Base-by-base conservation (phyloP, 2,329 filamentous ascomycete genomes). In the Emergomyces pasteurianus region DNA sequence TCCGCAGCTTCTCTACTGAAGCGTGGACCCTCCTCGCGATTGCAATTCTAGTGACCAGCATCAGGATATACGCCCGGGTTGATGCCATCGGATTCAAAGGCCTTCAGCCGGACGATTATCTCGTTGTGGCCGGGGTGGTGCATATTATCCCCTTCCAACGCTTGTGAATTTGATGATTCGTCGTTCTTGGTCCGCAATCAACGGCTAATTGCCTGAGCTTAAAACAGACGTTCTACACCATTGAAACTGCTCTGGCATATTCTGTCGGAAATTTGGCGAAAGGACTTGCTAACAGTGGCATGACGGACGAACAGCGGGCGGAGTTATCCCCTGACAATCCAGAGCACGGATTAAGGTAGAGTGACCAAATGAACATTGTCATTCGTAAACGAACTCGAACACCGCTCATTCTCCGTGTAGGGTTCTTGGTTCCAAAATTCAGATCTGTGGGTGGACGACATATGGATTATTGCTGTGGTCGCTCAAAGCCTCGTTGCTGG, bases 211-310 rank as follows among this genome's bases (percentile, higher is more conserved):
- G 21, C 4, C 14, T 5, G 53, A 28, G 23, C n/a, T 14, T 18
- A 50, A 23, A 31, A 56, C 53, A 56, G 53, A 56, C 34, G 42
- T 56, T 56, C 53, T 56, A 56, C 23, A 14, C 53, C 23, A 42
- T 56, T 28, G 53, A 56, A 36, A 56, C 53, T 42, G 8, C 36
- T n/a, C 38, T 56, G 12, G 53, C 53, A 56, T 56, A 56, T 28
- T 56, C 53, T 56, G 53, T 56, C 21, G 53, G 53, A 56, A 56
- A 40, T 40, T 8, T 56, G 16, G 53, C 53, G 9, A 56, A 56
- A 26, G 82, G 82, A 0, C 71, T 84, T 3, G 81, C 82, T 21
- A 84, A 85, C 64, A 83, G 83, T 65, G 71, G 76, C 60, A 84
- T 86, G 80, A 80, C 81, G 1, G 72, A 78, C 21, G 75, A 74